Evolutionary conservation across 495 filamentous ascomycete species (phyloP).

Genomic region (Tuber brumale): DNA sequence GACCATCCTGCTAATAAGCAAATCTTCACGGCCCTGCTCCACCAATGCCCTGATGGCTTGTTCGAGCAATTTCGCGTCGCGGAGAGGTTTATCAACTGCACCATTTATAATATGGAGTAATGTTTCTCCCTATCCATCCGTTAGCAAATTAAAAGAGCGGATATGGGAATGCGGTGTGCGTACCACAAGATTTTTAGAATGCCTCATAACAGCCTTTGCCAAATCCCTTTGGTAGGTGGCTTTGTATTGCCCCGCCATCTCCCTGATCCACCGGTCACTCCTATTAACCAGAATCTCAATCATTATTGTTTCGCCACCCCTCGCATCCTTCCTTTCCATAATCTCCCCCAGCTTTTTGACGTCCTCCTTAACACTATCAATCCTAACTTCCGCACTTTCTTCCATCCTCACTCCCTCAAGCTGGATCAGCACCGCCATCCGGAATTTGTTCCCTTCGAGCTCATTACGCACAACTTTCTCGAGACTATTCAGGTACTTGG

Average conservation of each 20-base stretch:
- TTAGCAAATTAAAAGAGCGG: slow-evolving; percentile 1
- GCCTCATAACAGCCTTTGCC: slow-evolving; percentile 75
- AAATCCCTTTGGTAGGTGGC: slow-evolving; percentile 66
- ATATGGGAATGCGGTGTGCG: slow-evolving; percentile 42
- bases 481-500: slow-evolving; percentile 79
- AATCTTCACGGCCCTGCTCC: slow-evolving; percentile 61
- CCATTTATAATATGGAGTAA: slow-evolving; percentile 95
- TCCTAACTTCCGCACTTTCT: slow-evolving; percentile 51
- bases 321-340: slow-evolving; percentile 60
- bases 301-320: slow-evolving; percentile 88
- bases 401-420: slow-evolving; percentile 69
- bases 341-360: slow-evolving; percentile 58
- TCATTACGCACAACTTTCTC: slow-evolving; percentile 68
- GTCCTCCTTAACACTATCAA: slow-evolving; percentile 60
- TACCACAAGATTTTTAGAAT: slow-evolving; percentile 86
- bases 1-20: slow-evolving; percentile 73
- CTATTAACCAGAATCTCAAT: slow-evolving; percentile 73
- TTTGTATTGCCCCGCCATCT: slow-evolving; percentile 70
- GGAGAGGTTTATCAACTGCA: slow-evolving; percentile 87
- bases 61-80: slow-evolving; percentile 88
- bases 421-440: slow-evolving; percentile 75
- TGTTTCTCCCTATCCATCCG: slow-evolving; percentile 66
- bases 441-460: slow-evolving; percentile 90
- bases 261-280: slow-evolving; percentile 72
- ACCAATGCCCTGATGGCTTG: slow-evolving; percentile 57